Conservation (phyloP, 1,284 basidiomycete species). For the Leccinum pachyderme region DNA sequence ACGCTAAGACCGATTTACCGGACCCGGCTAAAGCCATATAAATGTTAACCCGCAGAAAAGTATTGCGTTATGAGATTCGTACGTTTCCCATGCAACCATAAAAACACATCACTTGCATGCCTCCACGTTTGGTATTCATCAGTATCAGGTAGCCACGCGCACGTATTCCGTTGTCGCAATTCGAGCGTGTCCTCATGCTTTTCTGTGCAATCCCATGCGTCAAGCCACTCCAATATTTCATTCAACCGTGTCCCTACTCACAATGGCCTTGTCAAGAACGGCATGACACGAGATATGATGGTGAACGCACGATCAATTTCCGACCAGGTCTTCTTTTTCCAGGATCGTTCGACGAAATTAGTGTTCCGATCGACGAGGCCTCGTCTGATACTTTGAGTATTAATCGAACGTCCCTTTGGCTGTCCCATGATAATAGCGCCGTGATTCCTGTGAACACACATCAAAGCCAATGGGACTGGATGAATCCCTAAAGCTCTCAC, state of each 20-base stretch:
- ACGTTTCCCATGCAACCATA: background rate
- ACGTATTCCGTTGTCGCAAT: no score
- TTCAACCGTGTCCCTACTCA: no score
- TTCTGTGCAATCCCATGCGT: no score
- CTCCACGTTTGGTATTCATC: background rate
- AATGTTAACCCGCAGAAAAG: background rate
- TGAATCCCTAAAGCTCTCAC: no score
- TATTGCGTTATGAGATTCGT: background rate
- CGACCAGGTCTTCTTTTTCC: no score
- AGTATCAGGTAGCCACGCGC: no score
- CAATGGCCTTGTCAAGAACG: background rate
- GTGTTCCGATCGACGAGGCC: background rate
- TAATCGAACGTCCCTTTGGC: background rate
- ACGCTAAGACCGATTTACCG: background rate
- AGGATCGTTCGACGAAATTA: no score
- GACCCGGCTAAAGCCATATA: background rate
- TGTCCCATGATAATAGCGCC: no score
- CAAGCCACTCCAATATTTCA: no score
- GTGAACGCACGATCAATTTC: no score
- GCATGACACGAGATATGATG: background rate
- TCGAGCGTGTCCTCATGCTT: background rate
- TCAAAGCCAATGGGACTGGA: background rate
- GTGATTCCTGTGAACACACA: background rate
- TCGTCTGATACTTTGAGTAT: background rate
- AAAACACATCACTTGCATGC: background rate